Base-by-base conservation (phyloP, 768 basidiomycete genomes). In the Sarcodon sp. region DNA sequence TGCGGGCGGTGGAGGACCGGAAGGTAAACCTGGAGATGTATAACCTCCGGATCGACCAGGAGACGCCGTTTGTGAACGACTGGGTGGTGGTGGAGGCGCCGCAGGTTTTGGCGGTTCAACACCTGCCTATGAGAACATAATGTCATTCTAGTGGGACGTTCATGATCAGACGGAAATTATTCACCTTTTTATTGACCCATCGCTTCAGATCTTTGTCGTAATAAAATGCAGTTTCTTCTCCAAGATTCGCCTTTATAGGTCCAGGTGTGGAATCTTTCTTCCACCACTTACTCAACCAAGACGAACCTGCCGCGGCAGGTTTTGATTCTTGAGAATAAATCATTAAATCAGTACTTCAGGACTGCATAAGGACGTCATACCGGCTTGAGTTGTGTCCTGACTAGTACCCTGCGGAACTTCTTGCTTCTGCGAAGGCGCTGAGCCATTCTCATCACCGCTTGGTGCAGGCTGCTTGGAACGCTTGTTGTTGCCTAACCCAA, bases 161-260 rank as follows among this genome's bases (percentile, higher is more conserved):
- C 18, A 46, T 32, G n/a, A 13, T 7, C 41, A 43, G 35, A 44
- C 6, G 18, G 33, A 50, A 46, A 16, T 7, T 6, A 53, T 65
- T 61, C 51, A 89, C 91, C 69, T 85, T 91, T 65, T 86, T 93
- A 62, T 96, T 92, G 27, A 99, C 82, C 96, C 96, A 99, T 52
- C 85, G 78, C 62, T 93, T 92, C 51, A 83, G 73, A n/a, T 96
- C 91, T 57, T 86, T 82, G 60, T 99, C 96, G 60, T 87, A 99
- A 58, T 89, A 85, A 68, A 98, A 94, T 27, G 80, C 70, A 27
- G 69, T 90, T 60, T 92, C 80, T 55, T 98, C 90, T 7, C 96
- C 96, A 21, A 99, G 76, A 55, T 84, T 98, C 15, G 94, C 96
- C 59, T 81, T 87, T 49, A 94, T 67, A 2, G 94, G 92, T 7